A percentile compares a stretch with the other conserved stretches of the same genome.
phyloP scores from a whole-genome alignment of 352 stramenopile genomes.

The Phytophthora colocasiae region DNA sequence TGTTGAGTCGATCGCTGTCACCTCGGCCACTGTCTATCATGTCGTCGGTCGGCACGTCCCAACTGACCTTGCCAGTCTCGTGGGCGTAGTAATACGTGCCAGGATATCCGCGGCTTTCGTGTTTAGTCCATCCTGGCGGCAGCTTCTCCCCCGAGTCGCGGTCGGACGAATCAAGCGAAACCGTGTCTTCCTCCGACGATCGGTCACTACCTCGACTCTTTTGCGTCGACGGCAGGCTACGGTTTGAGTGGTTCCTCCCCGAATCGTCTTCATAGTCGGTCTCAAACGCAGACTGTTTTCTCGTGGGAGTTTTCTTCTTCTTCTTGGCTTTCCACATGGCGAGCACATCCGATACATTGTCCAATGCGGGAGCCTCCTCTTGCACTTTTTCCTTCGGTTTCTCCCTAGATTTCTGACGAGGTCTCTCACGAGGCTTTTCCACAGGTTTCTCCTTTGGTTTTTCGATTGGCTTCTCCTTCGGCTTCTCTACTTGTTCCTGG shows the following conservation, averaged over 20 bases:
- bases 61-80: slow-evolving; percentile 65
- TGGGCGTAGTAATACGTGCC: slow-evolving; percentile 78
- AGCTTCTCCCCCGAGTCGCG: slow-evolving; percentile 41
- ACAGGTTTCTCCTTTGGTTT: slow-evolving; percentile 8
- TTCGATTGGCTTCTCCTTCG: slow-evolving; percentile 14
- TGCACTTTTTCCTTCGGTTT: slow-evolving; percentile 15
- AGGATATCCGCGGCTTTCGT: slow-evolving; percentile 69
- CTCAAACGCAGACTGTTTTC: slow-evolving; percentile 17
- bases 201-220: slow-evolving; percentile 48
- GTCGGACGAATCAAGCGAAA: slow-evolving; percentile 46
- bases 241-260: slow-evolving; percentile 17
- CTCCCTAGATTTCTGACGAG: slow-evolving; percentile 4
- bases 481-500: slow-evolving; percentile 4
- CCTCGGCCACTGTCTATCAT: slow-evolving; percentile 16
- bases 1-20: slow-evolving; percentile 6
- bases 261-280: slow-evolving; percentile 25
- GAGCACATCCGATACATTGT: slow-evolving; percentile 54
- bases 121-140: slow-evolving; percentile 63
- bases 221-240: slow-evolving; percentile 19
- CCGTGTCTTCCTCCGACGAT: slow-evolving; percentile 61
- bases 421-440: slow-evolving; percentile 15
- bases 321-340: slow-evolving; percentile 60
- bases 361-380: slow-evolving; percentile 25
- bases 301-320: slow-evolving; percentile 31
- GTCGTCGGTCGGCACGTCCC: slow-evolving; percentile 62